phyloP scores from a whole-genome alignment of 345 rosid genomes.

The Euphorbia lathyris region DNA sequence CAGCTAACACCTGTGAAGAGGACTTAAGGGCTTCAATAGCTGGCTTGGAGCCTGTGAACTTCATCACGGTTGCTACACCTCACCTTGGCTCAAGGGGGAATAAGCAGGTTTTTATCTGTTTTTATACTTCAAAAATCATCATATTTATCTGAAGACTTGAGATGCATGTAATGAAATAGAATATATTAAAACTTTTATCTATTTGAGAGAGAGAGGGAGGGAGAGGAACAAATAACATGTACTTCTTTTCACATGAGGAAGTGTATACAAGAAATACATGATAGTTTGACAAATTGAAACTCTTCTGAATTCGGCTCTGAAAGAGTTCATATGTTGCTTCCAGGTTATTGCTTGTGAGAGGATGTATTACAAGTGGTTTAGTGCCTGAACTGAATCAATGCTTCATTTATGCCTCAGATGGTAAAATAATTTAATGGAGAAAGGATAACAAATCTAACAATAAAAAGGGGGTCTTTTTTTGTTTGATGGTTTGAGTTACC shows the following conservation, averaged over 20 bases:
- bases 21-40: conserved; percentile 51
- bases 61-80: conserved; percentile 90
- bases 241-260: neutral
- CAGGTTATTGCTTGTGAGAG: conserved; percentile 1
- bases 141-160: conserved; percentile 9
- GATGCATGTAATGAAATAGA: neutral
- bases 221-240: neutral
- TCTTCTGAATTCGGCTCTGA: neutral
- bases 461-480: neutral
- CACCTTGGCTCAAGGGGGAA: conserved; percentile 98
- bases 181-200: neutral
- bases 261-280: neutral
- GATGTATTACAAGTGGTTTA: neutral
- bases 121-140: conserved; percentile 11
- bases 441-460: neutral
- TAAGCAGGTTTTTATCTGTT: conserved; percentile 55
- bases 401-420: neutral
- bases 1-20: conserved; percentile 22
- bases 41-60: conserved; percentile 85
- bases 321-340: conserved; percentile 1
- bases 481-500: neutral
- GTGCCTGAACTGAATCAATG: neutral
- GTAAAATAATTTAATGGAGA: neutral
- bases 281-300: neutral
- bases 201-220: neutral